Evolutionary conservation across 345 rosid genomes (phyloP).

Genomic region (Syzygium grande): DNA sequence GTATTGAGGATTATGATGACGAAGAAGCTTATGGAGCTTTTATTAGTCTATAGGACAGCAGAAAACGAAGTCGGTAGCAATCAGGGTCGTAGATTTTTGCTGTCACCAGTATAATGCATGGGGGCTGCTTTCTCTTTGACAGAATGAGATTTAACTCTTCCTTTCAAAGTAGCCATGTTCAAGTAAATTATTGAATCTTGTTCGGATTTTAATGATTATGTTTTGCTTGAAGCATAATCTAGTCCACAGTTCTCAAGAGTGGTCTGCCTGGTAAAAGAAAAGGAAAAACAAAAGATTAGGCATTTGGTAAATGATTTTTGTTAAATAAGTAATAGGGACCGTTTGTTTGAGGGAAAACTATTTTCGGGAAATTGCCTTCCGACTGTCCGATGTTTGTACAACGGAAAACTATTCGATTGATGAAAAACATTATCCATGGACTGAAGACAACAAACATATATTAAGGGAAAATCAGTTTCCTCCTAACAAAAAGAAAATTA

Average conservation of each 20-base stretch:
- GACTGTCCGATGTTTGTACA: too few relatives aligned
- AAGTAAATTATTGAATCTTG: background rate
- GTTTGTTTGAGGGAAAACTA: too few relatives aligned
- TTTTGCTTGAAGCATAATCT: background rate
- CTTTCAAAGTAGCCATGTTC: background rate
- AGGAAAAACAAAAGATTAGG: background rate
- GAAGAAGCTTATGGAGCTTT: background rate
- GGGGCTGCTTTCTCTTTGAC: background rate
- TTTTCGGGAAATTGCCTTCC: too few relatives aligned
- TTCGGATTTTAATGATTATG: background rate
- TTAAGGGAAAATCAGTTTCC: too few relatives aligned
- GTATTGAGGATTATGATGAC: slow-evolving; percentile 1
- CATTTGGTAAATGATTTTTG: background rate
- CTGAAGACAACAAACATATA: too few relatives aligned
- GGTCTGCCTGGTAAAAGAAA: background rate
- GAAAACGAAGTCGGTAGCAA: background rate
- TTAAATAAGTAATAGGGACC: too few relatives aligned
- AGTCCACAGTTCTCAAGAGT: background rate
- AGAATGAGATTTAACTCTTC: background rate
- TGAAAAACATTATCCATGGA: too few relatives aligned
- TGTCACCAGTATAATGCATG: background rate
- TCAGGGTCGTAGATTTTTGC: background rate
- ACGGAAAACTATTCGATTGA: too few relatives aligned
- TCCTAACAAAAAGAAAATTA: too few relatives aligned
- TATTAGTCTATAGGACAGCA: background rate